Conservation (phyloP, 768 basidiomycete genomes). For the Leccinum boreale region DNA sequence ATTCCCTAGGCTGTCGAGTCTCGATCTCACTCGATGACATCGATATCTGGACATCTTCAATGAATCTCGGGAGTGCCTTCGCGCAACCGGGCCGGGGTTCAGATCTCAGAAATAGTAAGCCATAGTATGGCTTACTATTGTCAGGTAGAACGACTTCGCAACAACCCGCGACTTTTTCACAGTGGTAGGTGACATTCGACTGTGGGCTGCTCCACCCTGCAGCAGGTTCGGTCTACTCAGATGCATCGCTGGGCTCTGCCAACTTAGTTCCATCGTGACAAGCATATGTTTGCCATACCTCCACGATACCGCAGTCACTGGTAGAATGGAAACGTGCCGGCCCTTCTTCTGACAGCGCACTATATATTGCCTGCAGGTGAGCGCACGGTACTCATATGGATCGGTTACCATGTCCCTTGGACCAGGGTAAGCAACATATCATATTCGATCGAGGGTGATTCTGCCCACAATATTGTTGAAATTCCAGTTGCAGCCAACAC, state of each 20-base stretch:
- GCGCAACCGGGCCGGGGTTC: neutral
- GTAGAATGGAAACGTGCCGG: neutral
- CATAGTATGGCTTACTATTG: neutral
- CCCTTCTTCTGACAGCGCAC: neutral
- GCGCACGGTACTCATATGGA: conserved; percentile 1
- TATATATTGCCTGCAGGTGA: neutral
- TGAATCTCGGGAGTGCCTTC: neutral
- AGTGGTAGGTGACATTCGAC: neutral
- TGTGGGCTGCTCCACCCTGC: neutral
- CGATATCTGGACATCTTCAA: neutral
- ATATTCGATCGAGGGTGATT: neutral
- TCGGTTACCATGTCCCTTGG: conserved; percentile 1
- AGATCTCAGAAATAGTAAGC: neutral
- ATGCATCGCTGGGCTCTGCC: neutral
- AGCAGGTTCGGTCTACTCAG: neutral
- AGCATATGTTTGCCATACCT: neutral
- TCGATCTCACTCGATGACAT: conserved; percentile 8
- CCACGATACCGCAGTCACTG: neutral
- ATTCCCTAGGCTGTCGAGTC: neutral
- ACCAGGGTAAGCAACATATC: conserved; percentile 3
- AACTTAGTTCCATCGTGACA: neutral
- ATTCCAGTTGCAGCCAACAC: conserved; percentile 3
- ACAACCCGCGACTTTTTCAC: neutral
- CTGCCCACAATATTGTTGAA: neutral
- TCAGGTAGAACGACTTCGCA: neutral